Conservation (phyloP, 1,284 basidiomycete species). For the Microbotryum silenes-acaulis region DNA sequence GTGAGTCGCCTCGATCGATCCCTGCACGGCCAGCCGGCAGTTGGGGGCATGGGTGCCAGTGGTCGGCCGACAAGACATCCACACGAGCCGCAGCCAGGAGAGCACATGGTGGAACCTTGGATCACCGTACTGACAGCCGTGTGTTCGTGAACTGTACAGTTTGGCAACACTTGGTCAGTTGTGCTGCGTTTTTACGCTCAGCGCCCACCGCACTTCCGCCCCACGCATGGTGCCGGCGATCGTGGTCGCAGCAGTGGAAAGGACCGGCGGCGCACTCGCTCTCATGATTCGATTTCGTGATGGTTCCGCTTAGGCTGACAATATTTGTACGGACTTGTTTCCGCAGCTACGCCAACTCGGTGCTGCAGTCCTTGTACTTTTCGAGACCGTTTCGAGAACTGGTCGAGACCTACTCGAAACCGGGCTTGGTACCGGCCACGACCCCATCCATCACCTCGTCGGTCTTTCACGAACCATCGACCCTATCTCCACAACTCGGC, state of each 20-base stretch:
- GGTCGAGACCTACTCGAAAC: constrained; percentile 52
- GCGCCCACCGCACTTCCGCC: constrained; percentile 5
- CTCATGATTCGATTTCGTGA: background rate
- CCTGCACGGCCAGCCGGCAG: background rate
- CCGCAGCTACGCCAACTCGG: constrained; percentile 88
- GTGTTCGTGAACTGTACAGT: constrained; percentile 1
- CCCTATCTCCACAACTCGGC: background rate
- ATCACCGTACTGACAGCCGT: background rate
- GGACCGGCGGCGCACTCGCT: background rate
- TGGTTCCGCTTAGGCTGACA: background rate
- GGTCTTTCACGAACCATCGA: constrained; percentile 7
- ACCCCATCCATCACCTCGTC: background rate
- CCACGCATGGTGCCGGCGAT: constrained; percentile 8
- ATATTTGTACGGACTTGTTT: background rate
- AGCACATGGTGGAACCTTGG: background rate
- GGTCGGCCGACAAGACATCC: too few relatives aligned
- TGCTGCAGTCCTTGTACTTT: constrained; percentile 89
- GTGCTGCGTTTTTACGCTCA: background rate
- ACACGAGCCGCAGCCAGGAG: background rate
- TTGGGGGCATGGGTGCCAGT: too few relatives aligned
- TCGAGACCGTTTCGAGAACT: constrained; percentile 73
- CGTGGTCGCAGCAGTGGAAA: background rate
- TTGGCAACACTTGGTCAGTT: constrained; percentile 14
- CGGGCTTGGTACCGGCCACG: constrained; percentile 20
- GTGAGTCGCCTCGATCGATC: constrained; percentile 47